phyloP scores from a whole-genome alignment of 306 rosid species.

The Hippophae rhamnoides region DNA sequence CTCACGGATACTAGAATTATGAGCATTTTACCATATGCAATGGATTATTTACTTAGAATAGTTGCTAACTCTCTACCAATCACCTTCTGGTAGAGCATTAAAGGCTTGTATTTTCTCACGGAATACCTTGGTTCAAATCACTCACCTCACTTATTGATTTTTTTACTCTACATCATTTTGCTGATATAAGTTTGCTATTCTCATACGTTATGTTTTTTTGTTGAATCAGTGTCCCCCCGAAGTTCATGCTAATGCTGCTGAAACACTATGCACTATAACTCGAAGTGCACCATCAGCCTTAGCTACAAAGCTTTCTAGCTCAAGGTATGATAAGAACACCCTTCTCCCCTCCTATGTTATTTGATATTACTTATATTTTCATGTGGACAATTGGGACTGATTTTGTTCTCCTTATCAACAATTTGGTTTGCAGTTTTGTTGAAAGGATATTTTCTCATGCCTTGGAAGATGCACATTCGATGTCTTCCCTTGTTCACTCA shows the following conservation, averaged over 20 bases:
- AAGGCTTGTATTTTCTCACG: too few species aligned
- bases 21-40: too few species aligned
- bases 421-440: conserved; percentile 58
- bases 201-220: neutral
- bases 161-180: too few species aligned
- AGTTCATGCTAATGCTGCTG: conserved; percentile 91
- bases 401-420: conserved; percentile 8
- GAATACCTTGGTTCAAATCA: too few species aligned
- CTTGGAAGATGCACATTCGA: conserved; percentile 73
- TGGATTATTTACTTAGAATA: too few species aligned
- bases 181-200: too few species aligned
- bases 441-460: conserved; percentile 74
- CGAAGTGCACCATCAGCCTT: conserved; percentile 81
- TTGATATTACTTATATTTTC: neutral
- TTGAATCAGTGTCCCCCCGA: conserved; percentile 74
- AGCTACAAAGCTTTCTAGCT: conserved; percentile 82
- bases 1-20: too few species aligned
- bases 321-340: conserved; percentile 50
- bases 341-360: neutral
- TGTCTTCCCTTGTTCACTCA: conserved; percentile 77
- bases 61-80: too few species aligned
- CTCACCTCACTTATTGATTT: too few species aligned
- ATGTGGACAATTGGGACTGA: conserved; percentile 1
- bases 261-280: conserved; percentile 81
- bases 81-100: too few species aligned